Conservation (phyloP, 1,284 basidiomycete species). For the Cryptococcus amylolentus region DNA sequence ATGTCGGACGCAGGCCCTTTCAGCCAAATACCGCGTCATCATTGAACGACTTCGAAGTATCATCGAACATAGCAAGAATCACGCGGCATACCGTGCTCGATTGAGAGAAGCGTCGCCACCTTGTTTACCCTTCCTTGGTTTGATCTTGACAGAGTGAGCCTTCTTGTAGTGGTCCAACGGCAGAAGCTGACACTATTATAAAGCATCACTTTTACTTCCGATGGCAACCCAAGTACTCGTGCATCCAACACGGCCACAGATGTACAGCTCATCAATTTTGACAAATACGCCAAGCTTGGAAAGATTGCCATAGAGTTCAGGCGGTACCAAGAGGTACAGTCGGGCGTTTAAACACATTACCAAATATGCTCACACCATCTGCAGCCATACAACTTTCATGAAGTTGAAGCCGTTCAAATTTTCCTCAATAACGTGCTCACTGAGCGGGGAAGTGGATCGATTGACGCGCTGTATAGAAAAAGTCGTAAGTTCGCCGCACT, state of each 20-base stretch:
- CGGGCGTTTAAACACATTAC: neutral
- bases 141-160: slow-evolving; percentile 53
- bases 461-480: slow-evolving; percentile 50
- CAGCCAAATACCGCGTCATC: slow-evolving; percentile 75
- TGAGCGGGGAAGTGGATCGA: slow-evolving; percentile 44
- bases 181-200: slow-evolving; percentile 5
- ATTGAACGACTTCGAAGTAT: slow-evolving; percentile 77
- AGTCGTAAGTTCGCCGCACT: slow-evolving; percentile 31
- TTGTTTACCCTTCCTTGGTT: slow-evolving; percentile 86
- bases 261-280: slow-evolving; percentile 88
- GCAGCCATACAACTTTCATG: slow-evolving; percentile 47
- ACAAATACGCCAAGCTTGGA: slow-evolving; percentile 87
- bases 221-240: slow-evolving; percentile 84
- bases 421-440: slow-evolving; percentile 42
- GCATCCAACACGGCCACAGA: slow-evolving; percentile 70
- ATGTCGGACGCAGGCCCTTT: slow-evolving; percentile 60
- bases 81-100: slow-evolving; percentile 71
- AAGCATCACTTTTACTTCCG: slow-evolving; percentile 84
- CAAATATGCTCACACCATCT: neutral
- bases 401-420: slow-evolving; percentile 44
- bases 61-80: slow-evolving; percentile 73
- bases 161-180: neutral
- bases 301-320: slow-evolving; percentile 89
- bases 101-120: slow-evolving; percentile 79
- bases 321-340: slow-evolving; percentile 69